phyloP scores from a whole-genome alignment of 768 basidiomycete genomes.

The Clitopilus passeckerianus region DNA sequence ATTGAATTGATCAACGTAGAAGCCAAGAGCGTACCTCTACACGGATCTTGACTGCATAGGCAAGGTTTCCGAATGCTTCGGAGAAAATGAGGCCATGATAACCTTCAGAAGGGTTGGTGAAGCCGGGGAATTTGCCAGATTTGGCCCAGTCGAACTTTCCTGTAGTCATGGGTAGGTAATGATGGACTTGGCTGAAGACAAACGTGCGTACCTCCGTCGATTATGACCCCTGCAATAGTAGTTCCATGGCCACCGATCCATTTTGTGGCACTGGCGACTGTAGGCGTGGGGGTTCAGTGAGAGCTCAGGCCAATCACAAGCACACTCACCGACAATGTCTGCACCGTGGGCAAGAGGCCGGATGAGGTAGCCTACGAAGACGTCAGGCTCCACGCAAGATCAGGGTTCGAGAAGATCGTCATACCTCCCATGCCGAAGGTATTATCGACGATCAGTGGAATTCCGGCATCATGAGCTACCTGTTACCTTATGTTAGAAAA shows the following conservation, averaged over 20 bases:
- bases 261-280: slow-evolving; percentile 75
- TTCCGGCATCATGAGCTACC: slow-evolving; percentile 67
- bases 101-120: slow-evolving; percentile 71
- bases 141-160: slow-evolving; percentile 71
- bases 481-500: slow-evolving; percentile 15
- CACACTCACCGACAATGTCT: slow-evolving; percentile 58
- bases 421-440: slow-evolving; percentile 70
- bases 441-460: slow-evolving; percentile 80
- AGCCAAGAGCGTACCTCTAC: slow-evolving; percentile 25
- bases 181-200: no score
- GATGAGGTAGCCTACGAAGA: slow-evolving; percentile 47
- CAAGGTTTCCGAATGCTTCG: slow-evolving; percentile 59
- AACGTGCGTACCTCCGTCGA: slow-evolving; percentile 55
- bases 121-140: slow-evolving; percentile 67
- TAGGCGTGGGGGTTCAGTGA: neutral
- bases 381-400: slow-evolving; percentile 10
- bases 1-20: neutral
- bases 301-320: neutral
- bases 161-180: slow-evolving; percentile 2
- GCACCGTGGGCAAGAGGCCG: slow-evolving; percentile 71
- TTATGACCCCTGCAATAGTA: slow-evolving; percentile 70
- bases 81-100: slow-evolving; percentile 70
- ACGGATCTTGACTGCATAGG: slow-evolving; percentile 67
- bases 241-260: slow-evolving; percentile 85
- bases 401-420: neutral